phyloP scores from a whole-genome alignment of 1,139 yeast genomes.

The Hansenula sp. region DNA sequence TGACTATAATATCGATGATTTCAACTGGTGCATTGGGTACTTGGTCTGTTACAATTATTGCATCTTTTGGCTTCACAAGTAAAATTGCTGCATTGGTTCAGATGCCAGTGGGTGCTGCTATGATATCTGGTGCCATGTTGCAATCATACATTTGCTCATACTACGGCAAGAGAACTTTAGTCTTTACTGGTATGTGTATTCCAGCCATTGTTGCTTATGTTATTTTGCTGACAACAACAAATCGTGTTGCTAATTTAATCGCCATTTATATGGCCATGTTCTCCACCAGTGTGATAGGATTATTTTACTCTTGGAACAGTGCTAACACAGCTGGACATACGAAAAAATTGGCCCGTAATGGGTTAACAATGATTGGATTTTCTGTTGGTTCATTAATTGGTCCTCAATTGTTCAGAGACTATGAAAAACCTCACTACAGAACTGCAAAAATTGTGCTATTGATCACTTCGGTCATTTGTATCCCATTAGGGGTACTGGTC shows the following conservation, averaged over 20 bases:
- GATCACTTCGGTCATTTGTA: constrained; percentile 35
- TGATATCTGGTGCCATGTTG: constrained; percentile 25
- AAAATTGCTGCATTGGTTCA: constrained; percentile 35
- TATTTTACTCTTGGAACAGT: constrained; percentile 28
- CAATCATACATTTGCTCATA: constrained; percentile 19
- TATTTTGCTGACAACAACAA: constrained; percentile 40
- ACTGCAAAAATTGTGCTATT: constrained; percentile 47
- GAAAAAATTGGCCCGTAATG: constrained; percentile 58
- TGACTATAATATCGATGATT: constrained; percentile 34
- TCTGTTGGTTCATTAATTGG: constrained; percentile 70
- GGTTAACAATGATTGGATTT: constrained; percentile 56
- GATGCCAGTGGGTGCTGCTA: constrained; percentile 43
- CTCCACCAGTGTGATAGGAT: constrained; percentile 37
- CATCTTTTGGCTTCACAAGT: constrained; percentile 38
- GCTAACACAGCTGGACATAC: constrained; percentile 69
- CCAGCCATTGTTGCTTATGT: constrained; percentile 37
- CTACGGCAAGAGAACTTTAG: constrained; percentile 19
- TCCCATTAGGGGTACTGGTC: constrained; percentile 32
- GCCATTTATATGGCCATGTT: constrained; percentile 34
- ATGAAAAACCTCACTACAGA: constrained; percentile 50
- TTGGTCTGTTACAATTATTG: constrained; percentile 42
- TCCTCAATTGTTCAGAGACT: constrained; percentile 58
- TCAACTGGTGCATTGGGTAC: constrained; percentile 42
- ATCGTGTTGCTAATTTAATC: constrained; percentile 30
- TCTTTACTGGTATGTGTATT: constrained; percentile 18